Evolutionary conservation across 306 rosid genomes (phyloP).

Genomic region (Malus asiatica): DNA sequence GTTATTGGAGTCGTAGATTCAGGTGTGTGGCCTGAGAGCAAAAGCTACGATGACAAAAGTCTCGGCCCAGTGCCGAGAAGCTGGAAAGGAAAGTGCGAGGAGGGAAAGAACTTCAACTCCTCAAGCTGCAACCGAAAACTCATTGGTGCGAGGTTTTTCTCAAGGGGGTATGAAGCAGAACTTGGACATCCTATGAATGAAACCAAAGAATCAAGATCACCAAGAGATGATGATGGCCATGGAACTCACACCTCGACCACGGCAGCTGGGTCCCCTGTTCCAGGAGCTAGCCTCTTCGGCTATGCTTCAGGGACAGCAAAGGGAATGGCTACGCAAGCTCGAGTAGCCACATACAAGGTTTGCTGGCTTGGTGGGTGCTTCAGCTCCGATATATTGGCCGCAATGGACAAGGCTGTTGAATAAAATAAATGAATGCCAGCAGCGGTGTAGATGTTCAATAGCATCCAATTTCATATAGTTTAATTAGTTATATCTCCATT

Average conservation of each 20-base stretch:
- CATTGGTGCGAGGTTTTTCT: constrained; percentile 57
- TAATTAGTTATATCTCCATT: too few species aligned
- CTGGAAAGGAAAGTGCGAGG: constrained; percentile 70
- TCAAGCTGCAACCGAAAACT: constrained; percentile 62
- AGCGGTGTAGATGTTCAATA: too few species aligned
- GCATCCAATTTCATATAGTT: too few species aligned
- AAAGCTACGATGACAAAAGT: constrained; percentile 44
- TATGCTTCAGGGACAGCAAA: constrained; percentile 58
- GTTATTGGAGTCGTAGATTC: constrained; percentile 57
- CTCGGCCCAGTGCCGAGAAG: constrained; percentile 47
- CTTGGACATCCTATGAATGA: constrained; percentile 29
- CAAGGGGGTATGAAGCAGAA: constrained; percentile 44
- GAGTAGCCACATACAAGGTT: constrained; percentile 59
- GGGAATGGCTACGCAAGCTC: constrained; percentile 67
- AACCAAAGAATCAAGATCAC: constrained; percentile 46
- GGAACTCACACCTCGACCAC: constrained; percentile 74
- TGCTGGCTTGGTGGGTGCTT: constrained; percentile 58
- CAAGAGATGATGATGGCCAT: constrained; percentile 64
- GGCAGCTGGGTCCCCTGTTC: constrained; percentile 57
- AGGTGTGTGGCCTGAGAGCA: constrained; percentile 64
- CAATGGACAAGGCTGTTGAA: constrained; percentile 58
- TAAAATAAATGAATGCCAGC: too few species aligned
- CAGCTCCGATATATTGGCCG: constrained; percentile 52
- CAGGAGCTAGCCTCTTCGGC: constrained; percentile 58
- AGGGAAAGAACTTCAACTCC: constrained; percentile 38